A percentile compares a stretch with the other conserved stretches of the same genome.
Conservation (phyloP, 2,329 filamentous ascomycete genomes). For the Alternaria sp. region DNA sequence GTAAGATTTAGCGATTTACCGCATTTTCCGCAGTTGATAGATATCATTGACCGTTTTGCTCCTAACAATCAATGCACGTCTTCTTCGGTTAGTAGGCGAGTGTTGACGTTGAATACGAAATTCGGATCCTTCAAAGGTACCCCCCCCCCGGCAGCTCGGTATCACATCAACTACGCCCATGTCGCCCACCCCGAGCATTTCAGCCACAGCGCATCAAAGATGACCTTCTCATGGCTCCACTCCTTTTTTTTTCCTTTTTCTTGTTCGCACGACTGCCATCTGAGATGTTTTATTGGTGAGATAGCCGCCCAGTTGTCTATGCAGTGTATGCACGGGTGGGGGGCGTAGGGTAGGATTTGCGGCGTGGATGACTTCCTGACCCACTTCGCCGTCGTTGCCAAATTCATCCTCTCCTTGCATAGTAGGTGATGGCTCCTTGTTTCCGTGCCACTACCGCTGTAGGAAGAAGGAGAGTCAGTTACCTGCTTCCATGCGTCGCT, state of each 20-base stretch:
- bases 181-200: neutral
- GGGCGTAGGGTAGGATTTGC: constrained; percentile 1
- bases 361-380: neutral
- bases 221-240: neutral
- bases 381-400: constrained; percentile 2
- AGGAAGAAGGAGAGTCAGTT: neutral
- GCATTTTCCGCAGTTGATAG: neutral
- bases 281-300: neutral
- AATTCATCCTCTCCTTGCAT: constrained; percentile 7
- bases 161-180: neutral
- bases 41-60: neutral
- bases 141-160: constrained; percentile 4
- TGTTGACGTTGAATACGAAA: neutral
- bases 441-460: neutral
- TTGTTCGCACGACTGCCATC: neutral
- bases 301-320: constrained; percentile 2
- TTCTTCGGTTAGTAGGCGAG: neutral
- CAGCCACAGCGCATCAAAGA: neutral
- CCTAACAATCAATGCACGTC: neutral
- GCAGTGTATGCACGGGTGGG: neutral
- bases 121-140: neutral
- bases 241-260: neutral
- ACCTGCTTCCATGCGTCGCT: constrained; percentile 1
- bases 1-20: neutral
- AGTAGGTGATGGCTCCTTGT: neutral